Percentiles rank a stretch among this genome's conserved stretches.
These are phyloP conservation scores for Trichoderma pleuroti DNA, from an alignment of 2,329 filamentous ascomycete species.

Conservation along the genomic window DNA sequence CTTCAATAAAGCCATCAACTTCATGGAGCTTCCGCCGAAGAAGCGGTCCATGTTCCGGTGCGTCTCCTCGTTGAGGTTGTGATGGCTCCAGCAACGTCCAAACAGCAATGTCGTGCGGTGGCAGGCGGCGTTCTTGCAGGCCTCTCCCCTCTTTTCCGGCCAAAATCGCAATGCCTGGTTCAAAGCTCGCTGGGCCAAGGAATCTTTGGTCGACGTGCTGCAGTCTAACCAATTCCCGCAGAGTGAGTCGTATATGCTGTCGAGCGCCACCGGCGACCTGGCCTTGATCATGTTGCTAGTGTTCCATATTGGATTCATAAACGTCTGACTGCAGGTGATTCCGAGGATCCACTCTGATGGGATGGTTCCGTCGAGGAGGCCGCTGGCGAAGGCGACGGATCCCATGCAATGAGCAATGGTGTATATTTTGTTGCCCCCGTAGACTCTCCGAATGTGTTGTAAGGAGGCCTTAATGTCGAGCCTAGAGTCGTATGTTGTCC, in stretches of 20 bases:
- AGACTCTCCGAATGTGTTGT: slow-evolving; percentile 46
- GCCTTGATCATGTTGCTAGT: slow-evolving; percentile 56
- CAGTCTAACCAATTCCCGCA: slow-evolving; percentile 56
- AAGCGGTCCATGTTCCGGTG: slow-evolving; percentile 59
- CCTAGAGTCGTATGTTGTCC: slow-evolving; percentile 58
- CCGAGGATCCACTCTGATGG: slow-evolving; percentile 55
- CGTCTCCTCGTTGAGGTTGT: slow-evolving; percentile 62
- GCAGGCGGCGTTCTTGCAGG: slow-evolving; percentile 60
- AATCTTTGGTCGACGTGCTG: slow-evolving; percentile 41
- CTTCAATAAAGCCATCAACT: slow-evolving; percentile 54
- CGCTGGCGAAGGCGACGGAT: slow-evolving; percentile 54
- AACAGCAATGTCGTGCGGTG: slow-evolving; percentile 59
- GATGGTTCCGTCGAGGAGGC: slow-evolving; percentile 61
- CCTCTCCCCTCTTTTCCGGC: slow-evolving; percentile 51
- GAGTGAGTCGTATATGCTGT: slow-evolving; percentile 45
- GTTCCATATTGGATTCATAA: slow-evolving; percentile 60
- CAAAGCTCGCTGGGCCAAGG: slow-evolving; percentile 46
- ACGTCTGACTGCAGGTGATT: slow-evolving; percentile 58
- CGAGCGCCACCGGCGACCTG: slow-evolving; percentile 46
- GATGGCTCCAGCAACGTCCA: slow-evolving; percentile 60
- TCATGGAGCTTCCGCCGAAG: slow-evolving; percentile 62
- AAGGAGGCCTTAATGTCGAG: slow-evolving; percentile 57
- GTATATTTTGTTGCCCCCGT: slow-evolving; percentile 45
- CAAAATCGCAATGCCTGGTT: slow-evolving; percentile 58
- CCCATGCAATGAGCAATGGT: slow-evolving; percentile 62